A percentile compares a stretch with the other conserved stretches of the same genome.
Evolutionary conservation across 176 grass and related monocot genomes (phyloP).

Genomic region (Musa beccarii): DNA sequence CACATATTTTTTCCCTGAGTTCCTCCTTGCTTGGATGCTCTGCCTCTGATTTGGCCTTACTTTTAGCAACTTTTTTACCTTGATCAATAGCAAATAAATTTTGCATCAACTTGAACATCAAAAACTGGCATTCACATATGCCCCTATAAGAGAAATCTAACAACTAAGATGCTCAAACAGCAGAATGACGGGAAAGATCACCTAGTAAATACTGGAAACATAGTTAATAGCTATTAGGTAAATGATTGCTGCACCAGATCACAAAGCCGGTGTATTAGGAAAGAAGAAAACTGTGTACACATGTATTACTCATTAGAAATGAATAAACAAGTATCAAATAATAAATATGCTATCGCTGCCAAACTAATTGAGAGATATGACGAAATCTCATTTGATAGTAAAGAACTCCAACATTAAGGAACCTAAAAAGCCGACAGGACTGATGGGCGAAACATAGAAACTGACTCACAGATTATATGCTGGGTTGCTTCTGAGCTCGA

Average conservation of each 20-base stretch:
- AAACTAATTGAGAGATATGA: neutral
- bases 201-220: neutral
- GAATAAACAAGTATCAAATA: neutral
- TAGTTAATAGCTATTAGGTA: neutral
- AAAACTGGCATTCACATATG: neutral
- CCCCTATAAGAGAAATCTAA: neutral
- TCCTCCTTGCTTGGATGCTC: slow-evolving; percentile 12
- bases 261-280: neutral
- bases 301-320: neutral
- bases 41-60: slow-evolving; percentile 7
- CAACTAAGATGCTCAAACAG: neutral
- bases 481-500: neutral
- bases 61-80: slow-evolving; percentile 2
- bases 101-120: neutral
- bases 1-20: slow-evolving; percentile 7
- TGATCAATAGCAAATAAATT: neutral
- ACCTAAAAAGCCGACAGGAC: neutral
- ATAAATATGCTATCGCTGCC: neutral
- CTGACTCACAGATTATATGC: neutral
- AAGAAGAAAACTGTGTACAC: neutral
- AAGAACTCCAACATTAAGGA: neutral
- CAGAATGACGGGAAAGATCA: neutral
- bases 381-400: neutral
- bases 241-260: neutral
- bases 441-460: neutral